Evolutionary conservation across 257 asterid species (phyloP).

Genomic region (Solanum paucissectum): DNA sequence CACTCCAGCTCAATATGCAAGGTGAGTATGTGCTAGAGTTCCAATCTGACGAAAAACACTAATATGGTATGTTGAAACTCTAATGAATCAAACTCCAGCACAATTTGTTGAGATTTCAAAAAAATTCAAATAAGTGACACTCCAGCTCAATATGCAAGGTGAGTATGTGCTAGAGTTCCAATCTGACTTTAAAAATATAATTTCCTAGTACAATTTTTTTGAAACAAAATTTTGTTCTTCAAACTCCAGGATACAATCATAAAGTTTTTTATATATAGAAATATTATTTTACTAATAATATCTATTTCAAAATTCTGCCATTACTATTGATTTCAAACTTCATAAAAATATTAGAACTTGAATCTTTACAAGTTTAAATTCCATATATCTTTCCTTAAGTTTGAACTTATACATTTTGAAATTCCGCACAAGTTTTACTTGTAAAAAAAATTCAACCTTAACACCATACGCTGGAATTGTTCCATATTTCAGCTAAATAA

Average conservation of each 20-base stretch:
- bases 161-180: background rate
- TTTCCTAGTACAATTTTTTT: background rate
- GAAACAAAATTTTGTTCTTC: too few species aligned
- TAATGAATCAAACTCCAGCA: background rate
- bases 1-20: too few species aligned
- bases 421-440: background rate
- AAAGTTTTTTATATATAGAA: background rate
- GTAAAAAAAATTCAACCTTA: background rate
- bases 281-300: background rate
- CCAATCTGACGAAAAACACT: too few species aligned
- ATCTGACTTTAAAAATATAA: background rate
- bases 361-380: background rate
- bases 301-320: background rate
- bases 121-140: rapidly evolving
- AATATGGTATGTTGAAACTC: background rate
- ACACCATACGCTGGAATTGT: background rate
- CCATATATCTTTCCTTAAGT: background rate
- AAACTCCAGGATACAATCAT: background rate
- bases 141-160: background rate
- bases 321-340: background rate
- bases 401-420: background rate
- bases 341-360: background rate
- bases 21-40: too few species aligned
- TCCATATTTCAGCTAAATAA: background rate
- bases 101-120: background rate